These are phyloP conservation scores for Verticillium nubilum DNA, from an alignment of 2,329 filamentous ascomycete species.

Conservation along the genomic window DNA sequence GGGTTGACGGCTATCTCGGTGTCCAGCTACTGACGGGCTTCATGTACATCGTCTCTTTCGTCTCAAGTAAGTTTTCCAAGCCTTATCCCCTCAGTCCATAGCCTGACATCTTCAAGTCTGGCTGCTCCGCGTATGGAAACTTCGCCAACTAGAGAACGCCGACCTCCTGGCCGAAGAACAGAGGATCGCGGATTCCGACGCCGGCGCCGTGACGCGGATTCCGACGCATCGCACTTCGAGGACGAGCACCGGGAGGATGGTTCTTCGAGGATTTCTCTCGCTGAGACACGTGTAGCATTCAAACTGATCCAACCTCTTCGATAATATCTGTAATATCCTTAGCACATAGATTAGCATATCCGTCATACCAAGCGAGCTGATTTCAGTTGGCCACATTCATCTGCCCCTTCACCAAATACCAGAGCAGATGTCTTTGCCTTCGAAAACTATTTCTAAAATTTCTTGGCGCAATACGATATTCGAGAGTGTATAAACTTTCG, in stretches of 20 bases:
- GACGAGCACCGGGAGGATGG: background rate
- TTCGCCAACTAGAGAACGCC: constrained; percentile 7
- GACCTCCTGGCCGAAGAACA: constrained; percentile 1
- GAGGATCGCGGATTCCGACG: constrained; percentile 1
- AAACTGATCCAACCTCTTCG: background rate
- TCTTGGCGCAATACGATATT: too few relatives aligned
- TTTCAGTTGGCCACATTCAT: background rate
- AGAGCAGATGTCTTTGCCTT: too few relatives aligned
- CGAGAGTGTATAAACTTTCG: too few relatives aligned
- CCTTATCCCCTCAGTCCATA: background rate
- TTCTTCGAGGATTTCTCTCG: background rate
- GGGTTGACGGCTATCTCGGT: constrained; percentile 41
- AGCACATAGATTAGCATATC: background rate
- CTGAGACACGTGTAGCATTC: background rate
- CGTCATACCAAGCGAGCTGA: background rate
- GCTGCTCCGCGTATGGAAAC: constrained; percentile 12
- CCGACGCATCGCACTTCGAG: background rate
- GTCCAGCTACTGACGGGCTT: constrained; percentile 55
- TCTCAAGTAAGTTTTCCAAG: constrained; percentile 30
- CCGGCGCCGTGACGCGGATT: constrained; percentile 1
- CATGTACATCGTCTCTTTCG: constrained; percentile 52
- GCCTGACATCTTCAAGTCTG: constrained; percentile 3
- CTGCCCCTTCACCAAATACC: too few relatives aligned
- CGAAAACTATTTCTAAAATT: too few relatives aligned
- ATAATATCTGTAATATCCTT: background rate